Evolutionary conservation across 768 basidiomycete species (phyloP).

Genomic region (Pleurotus pulmonarius): DNA sequence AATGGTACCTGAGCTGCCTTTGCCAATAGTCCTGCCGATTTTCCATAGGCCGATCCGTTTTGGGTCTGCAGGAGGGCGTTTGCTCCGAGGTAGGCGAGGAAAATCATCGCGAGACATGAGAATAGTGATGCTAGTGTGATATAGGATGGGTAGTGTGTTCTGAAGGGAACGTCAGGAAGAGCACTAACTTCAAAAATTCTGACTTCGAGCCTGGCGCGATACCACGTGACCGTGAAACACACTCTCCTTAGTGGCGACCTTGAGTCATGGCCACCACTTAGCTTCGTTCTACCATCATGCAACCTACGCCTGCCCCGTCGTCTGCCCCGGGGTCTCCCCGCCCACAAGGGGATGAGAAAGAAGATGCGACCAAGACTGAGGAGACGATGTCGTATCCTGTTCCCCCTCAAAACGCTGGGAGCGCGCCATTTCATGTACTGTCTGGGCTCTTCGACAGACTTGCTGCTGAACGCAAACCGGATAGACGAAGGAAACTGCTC

Average conservation of each 20-base stretch:
- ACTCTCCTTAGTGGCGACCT: too few relatives aligned
- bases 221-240: too few relatives aligned
- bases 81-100: slow-evolving; percentile 22
- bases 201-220: too few relatives aligned
- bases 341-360: slow-evolving; percentile 13
- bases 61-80: slow-evolving; percentile 36
- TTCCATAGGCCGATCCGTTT: slow-evolving; percentile 81
- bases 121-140: background rate
- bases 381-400: slow-evolving; percentile 38
- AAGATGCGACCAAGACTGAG: slow-evolving; percentile 10
- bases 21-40: slow-evolving; percentile 79
- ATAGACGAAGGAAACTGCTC: slow-evolving; percentile 68
- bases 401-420: slow-evolving; percentile 64
- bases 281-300: slow-evolving; percentile 35
- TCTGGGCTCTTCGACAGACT: slow-evolving; percentile 74
- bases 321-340: slow-evolving; percentile 47
- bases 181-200: too few relatives aligned
- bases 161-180: too few relatives aligned
- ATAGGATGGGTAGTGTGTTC: too few relatives aligned
- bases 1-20: slow-evolving; percentile 68
- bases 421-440: slow-evolving; percentile 67
- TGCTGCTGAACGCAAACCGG: slow-evolving; percentile 67
- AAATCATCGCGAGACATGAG: slow-evolving; percentile 24
- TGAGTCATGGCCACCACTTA: too few relatives aligned
- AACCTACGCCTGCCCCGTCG: slow-evolving; percentile 67